Evolutionary conservation across 192 early-diverging fungal species (phyloP), one percentile per base, ranked within the genome.

Genomic region (Backusella parvicylindrica): DNA sequence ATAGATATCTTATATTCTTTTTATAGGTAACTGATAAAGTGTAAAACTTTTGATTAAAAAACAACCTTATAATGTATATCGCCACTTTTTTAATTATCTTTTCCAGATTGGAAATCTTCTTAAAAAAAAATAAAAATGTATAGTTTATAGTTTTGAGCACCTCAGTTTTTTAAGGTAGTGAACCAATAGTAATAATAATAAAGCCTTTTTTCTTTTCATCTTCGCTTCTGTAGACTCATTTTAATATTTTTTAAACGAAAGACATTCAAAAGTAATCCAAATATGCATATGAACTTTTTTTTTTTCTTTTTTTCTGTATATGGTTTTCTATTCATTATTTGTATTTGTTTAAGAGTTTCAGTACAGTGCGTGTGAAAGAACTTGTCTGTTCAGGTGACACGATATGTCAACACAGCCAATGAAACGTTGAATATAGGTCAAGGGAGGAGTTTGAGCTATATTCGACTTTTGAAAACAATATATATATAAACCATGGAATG

Each of bases 391-490:
- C 11, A 28, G 53, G 53, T 60, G 53, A 60, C 53, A 60, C 53
- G 53, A 60, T 60, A 2, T 60, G 53, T 60, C 53, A 60, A 60
- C 23, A 13, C 11, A 60, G 28, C 53, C 53, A 60, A 60, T 60
- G 26, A 28, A 28, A 60, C 53, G 1, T 28, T 60, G 53, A 60
- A 60, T 60, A 11, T 60, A 60, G 53, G 11, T 60, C 3, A 9
- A 60, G 26, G 53, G 53, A 60, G 53, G 53, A 60, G 53, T 60
- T 60, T 60, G 26, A 60, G 53, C 23, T 60, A 60, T 60, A 60
- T 60, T 60, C 53, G 53, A 60, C 21, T 28, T 28, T 6, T 12
- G 12, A 28, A 60, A 26, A 23, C n/a, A 21, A 60, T 60, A 23
- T 60, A 56, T 26, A 60, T 60, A 60, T 60, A 60, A 60, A 60